Evolutionary conservation across 768 basidiomycete genomes (phyloP), one percentile per base, ranked within the genome.

Genomic region (Galerina sulciceps): DNA sequence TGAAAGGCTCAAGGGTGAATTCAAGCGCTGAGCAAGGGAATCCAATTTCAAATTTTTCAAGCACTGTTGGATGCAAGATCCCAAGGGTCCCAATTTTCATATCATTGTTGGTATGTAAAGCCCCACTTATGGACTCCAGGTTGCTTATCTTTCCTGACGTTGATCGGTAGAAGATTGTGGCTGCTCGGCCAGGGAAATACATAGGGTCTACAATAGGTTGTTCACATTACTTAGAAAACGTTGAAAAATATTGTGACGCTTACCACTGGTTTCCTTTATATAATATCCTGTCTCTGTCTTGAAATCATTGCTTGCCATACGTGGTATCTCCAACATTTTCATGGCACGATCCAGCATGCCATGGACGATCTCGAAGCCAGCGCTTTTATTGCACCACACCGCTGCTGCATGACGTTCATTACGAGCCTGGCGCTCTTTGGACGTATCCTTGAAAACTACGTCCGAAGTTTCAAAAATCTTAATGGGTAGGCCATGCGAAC

Each of bases 11-110:
- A 44, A 98, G 80, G 31, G 89, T 90, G 73, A 99, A 94, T 80
- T 99, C 96, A 55, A 99, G 76, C 6, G 89, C 89, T 35, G 96
- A 98, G 76, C 96, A 98, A 17, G 96, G 96, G 76, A 92, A 96
- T 41, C 84, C 85, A 61, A 99, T 90, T 73, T 99, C 96, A 74
- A 96, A 99, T 69, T 93, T 94, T 66, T 87, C 86, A 56, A 99
- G 78, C 4, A 99, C 97, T 6, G 78, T 84, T 9, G 97, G 97
- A 73, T 99, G 96, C 51, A 99, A 78, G 65, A 98, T 93, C 26
- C 97, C 97, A 58, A 99, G 77, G n/a, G 81, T 85, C 42, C 97
- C 97, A 62, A 99, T 91, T 60, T 83, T 80, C 34, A 87, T 69
- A 73, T 99, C 97, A 53, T 74, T 67, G 4, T 73, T 67, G 53